phyloP scores from a whole-genome alignment of 1,284 basidiomycete species.

The Gomphus bonarii region DNA sequence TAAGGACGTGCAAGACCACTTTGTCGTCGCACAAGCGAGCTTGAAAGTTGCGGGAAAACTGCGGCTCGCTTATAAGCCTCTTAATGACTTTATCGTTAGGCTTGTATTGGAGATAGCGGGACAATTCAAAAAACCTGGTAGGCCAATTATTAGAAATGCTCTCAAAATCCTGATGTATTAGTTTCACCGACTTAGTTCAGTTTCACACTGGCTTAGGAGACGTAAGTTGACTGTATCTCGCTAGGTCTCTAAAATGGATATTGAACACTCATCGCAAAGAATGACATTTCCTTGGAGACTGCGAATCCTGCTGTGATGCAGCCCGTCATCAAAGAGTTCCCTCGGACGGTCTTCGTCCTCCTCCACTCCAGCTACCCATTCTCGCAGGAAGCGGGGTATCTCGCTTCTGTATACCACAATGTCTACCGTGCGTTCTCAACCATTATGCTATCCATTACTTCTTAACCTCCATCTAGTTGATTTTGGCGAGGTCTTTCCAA shows the following conservation, averaged over 20 bases:
- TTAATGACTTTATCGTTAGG: slow-evolving; percentile 61
- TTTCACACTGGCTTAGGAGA: slow-evolving; percentile 77
- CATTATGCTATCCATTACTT: background rate
- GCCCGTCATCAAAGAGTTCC: slow-evolving; percentile 51
- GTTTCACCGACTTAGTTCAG: slow-evolving; percentile 39
- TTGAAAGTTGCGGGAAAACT: slow-evolving; percentile 26
- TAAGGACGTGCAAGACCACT: background rate
- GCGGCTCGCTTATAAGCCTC: slow-evolving; percentile 45
- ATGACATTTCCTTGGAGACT: slow-evolving; percentile 47
- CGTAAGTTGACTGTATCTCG: slow-evolving; percentile 2
- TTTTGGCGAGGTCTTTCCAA: slow-evolving; percentile 70
- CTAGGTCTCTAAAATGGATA: background rate
- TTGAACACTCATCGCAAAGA: slow-evolving; percentile 15
- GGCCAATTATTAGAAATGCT: slow-evolving; percentile 7
- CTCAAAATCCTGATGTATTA: background rate
- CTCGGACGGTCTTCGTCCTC: slow-evolving; percentile 49
- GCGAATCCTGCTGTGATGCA: slow-evolving; percentile 60
- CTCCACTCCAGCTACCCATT: slow-evolving; percentile 68
- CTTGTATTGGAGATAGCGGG: slow-evolving; percentile 41
- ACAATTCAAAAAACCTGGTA: slow-evolving; percentile 46
- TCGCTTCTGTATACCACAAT: slow-evolving; percentile 57
- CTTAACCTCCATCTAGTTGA: slow-evolving; percentile 30
- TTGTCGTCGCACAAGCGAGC: background rate
- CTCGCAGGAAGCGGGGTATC: slow-evolving; percentile 64
- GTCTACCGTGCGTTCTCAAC: slow-evolving; percentile 33